A percentile compares a stretch with the other conserved stretches of the same genome.
These are phyloP conservation scores for Rhizophagus prolifer DNA, from an alignment of 192 early-diverging fungal species.

Conservation along the genomic window DNA sequence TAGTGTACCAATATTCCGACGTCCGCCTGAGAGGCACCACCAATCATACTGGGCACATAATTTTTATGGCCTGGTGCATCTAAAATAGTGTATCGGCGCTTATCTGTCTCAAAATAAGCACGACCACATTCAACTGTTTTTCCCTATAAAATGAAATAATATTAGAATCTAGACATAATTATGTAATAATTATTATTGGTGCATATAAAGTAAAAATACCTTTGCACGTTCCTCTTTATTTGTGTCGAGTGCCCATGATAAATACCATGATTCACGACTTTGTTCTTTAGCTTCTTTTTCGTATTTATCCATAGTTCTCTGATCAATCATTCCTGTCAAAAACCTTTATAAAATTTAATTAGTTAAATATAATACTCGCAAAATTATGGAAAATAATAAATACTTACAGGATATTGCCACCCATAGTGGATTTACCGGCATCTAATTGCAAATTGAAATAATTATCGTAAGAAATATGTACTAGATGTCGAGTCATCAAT, in stretches of 20 bases:
- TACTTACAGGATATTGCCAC: conserved; percentile 90
- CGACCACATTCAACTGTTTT: conserved; percentile 99
- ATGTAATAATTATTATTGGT: not conserved
- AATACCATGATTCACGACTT: conserved; percentile 96
- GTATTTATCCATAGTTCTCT: conserved; percentile 99
- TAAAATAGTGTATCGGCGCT: conserved; percentile 93
- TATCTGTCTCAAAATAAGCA: conserved; percentile 95
- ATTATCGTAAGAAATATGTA: not conserved
- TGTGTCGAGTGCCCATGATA: conserved; percentile 98
- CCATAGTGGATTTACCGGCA: conserved; percentile 98
- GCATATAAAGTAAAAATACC: conserved; percentile 36
- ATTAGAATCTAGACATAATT: not conserved
- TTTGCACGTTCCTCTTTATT: conserved; percentile 96
- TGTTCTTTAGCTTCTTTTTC: conserved; percentile 98
- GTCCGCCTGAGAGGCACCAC: conserved; percentile 96
- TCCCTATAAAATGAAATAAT: conserved; percentile 50
- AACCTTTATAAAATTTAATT: conserved; percentile 45
- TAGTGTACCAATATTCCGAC: conserved; percentile 78
- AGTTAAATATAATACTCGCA: not conserved
- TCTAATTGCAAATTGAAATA: conserved; percentile 42
- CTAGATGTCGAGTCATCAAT: not conserved
- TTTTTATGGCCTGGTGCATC: conserved; percentile 99
- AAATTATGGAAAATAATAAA: conserved; percentile 1
- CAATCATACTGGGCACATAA: conserved; percentile 97
- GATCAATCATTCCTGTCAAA: conserved; percentile 98